Evolutionary conservation across 306 rosid genomes (phyloP).

Genomic region (Potentilla sterilis): DNA sequence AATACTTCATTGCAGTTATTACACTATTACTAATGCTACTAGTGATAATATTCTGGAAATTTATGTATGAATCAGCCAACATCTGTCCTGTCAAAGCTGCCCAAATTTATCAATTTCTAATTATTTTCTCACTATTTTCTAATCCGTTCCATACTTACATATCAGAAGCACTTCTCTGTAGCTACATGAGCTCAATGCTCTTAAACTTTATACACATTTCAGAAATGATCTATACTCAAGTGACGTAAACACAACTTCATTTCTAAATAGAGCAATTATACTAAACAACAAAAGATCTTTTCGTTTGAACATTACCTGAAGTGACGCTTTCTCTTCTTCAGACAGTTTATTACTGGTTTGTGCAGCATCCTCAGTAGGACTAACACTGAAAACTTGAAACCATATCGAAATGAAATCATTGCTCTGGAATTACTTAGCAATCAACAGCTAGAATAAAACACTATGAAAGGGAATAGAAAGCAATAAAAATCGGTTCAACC

Average conservation of each 20-base stretch:
- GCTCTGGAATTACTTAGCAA: constrained; percentile 24
- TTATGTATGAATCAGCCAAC: background rate
- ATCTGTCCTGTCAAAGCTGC: background rate
- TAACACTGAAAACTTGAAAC: constrained; percentile 48
- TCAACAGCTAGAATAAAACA: constrained; percentile 12
- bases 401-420: constrained; percentile 29
- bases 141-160: background rate
- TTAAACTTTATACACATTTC: background rate
- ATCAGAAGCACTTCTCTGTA: background rate
- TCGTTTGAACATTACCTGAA: constrained; percentile 57
- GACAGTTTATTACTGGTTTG: constrained; percentile 57
- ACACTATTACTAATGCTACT: background rate
- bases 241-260: background rate
- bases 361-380: constrained; percentile 58
- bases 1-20: background rate
- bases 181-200: background rate
- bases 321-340: constrained; percentile 60
- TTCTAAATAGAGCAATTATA: too few species aligned
- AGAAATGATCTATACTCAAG: background rate
- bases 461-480: background rate
- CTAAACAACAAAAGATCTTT: background rate
- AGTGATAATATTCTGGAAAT: background rate
- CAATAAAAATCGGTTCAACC: constrained; percentile 1
- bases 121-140: background rate
- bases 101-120: background rate